Evolutionary conservation across 192 early-diverging fungal species (phyloP).

Genomic region (Pecoramyces ruminantium): DNA sequence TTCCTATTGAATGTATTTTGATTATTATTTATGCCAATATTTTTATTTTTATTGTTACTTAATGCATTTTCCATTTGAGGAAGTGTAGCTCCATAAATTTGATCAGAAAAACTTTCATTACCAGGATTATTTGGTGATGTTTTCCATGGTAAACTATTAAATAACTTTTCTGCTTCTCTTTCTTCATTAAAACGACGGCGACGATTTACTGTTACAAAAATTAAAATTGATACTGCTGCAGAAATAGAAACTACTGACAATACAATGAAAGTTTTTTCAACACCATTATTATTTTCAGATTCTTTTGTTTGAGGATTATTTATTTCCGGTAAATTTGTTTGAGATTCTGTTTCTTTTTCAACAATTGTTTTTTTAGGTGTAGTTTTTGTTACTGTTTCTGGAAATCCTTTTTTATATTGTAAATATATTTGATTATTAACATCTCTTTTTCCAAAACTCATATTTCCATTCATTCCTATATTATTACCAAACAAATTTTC

Average conservation of each 20-base stretch:
- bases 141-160: not conserved
- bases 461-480: too few relatives aligned
- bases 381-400: too few relatives aligned
- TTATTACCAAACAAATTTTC: too few relatives aligned
- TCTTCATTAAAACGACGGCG: not conserved
- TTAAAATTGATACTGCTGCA: not conserved
- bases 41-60: not conserved
- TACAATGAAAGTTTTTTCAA: not conserved
- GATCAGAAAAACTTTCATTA: not conserved
- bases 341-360: not conserved
- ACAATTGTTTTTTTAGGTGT: not conserved
- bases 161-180: not conserved
- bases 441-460: too few relatives aligned
- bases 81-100: not conserved
- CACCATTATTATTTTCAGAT: not conserved
- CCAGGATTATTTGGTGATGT: not conserved
- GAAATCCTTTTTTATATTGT: too few relatives aligned
- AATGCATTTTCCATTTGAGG: not conserved
- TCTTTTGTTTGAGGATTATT: not conserved
- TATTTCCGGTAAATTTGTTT: not conserved
- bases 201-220: not conserved
- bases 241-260: not conserved
- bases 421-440: too few relatives aligned
- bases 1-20: not conserved
- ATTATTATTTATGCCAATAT: not conserved